Base-by-base conservation (phyloP, 176 grass and related monocot species). In the Tillandsia fasciculata region DNA sequence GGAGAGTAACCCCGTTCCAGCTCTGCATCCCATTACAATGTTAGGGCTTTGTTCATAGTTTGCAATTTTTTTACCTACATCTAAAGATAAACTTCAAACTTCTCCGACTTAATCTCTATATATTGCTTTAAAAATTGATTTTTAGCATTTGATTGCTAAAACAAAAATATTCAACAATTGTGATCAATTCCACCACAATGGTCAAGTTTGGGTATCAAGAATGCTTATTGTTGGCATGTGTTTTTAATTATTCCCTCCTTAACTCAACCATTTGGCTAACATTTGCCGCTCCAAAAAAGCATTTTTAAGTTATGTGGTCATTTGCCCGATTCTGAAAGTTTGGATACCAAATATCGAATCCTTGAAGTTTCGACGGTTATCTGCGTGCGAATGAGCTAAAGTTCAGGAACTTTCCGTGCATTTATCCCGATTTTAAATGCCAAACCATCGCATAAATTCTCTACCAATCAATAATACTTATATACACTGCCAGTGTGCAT, bases 1-100 rank as follows among this genome's bases (percentile, higher is more conserved):
- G 51, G 92, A 96, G 9, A 96, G 79, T 74, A 96, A 53, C n/a
- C 92, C 92, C 8, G 92, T 96, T 72, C 88, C 92, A 71, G 88
- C 86, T 78, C 89, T 97, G 76, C 29, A 72, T 76, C 33, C 13
- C 81, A 85, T 53, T 74, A 64, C 24, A 53, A 33, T 24, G 66
- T 77, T 86, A 50, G 79, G 50, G 33, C 78, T 51, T 49, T 70
- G 3, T 74, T 68, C 52, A 27, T n/a, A 42, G 33, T 42, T 42
- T 3, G 3, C 5, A 6, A 42, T 42, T 7, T 61, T 26, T 52
- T 77, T 53, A 54, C 22, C 26, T 70, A 56, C 53, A 79, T 22
- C 9, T 75, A 53, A 70, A 9, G 49, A n/a, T 66, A 67, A 51
- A 69, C 72, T 49, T 58, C 33, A 65, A 2, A 71, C 12, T 29